A percentile compares a stretch with the other conserved stretches of the same genome.
phyloP scores from a whole-genome alignment of 768 basidiomycete species.

The Leucocoprinus birnbaumii region DNA sequence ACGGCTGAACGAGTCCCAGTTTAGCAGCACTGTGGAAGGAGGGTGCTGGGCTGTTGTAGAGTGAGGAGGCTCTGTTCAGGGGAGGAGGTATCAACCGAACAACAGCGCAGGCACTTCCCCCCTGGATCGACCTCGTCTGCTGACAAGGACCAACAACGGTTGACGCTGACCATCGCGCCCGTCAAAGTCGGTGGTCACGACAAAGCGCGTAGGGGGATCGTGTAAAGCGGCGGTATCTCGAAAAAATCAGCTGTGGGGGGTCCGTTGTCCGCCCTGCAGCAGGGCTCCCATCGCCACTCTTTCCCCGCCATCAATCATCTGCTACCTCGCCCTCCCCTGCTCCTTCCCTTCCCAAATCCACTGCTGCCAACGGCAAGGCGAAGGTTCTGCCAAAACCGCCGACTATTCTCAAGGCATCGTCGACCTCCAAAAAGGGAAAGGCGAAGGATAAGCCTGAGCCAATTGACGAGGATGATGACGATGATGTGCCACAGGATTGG shows the following conservation, averaged over 20 bases:
- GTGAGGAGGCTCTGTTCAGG: too few relatives aligned
- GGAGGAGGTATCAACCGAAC: too few relatives aligned
- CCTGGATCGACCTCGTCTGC: too few relatives aligned
- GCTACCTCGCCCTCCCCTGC: slow-evolving; percentile 14
- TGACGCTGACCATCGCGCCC: slow-evolving; percentile 51
- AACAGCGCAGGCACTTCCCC: too few relatives aligned
- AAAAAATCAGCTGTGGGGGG: slow-evolving; percentile 43
- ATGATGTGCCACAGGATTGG: slow-evolving; percentile 73
- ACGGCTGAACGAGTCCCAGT: too few relatives aligned
- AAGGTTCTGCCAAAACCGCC: slow-evolving; percentile 9
- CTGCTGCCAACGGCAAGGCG: not conserved
- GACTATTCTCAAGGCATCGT: slow-evolving; percentile 9
- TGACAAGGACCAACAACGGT: too few relatives aligned
- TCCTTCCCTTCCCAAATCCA: slow-evolving; percentile 9
- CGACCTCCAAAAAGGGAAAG: slow-evolving; percentile 19
- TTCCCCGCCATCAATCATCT: not conserved
- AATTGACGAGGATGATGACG: slow-evolving; percentile 41
- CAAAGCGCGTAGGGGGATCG: slow-evolving; percentile 62
- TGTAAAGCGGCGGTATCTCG: slow-evolving; percentile 69
- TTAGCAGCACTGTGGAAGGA: too few relatives aligned
- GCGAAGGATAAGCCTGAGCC: slow-evolving; percentile 20
- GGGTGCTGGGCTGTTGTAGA: too few relatives aligned
- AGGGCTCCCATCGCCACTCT: not conserved
- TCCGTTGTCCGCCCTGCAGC: not conserved
- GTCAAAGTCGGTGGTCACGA: slow-evolving; percentile 59